Conservation (phyloP, 768 basidiomycete species). For the Exsudoporus frostii region DNA sequence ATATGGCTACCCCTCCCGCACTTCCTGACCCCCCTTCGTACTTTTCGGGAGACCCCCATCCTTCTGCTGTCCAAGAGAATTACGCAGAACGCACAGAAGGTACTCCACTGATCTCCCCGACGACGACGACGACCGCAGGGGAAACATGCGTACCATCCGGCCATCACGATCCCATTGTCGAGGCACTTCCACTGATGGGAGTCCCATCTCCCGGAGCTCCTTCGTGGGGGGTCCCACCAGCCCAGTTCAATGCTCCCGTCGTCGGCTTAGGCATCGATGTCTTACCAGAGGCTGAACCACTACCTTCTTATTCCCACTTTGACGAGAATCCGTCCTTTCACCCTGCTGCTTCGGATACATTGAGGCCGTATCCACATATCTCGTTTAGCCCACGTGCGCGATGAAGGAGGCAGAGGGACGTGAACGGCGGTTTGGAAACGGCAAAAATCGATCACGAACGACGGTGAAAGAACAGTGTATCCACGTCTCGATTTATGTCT, state of each 20-base stretch:
- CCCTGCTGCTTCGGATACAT: slow-evolving; percentile 6
- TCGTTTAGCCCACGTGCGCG: slow-evolving; percentile 3
- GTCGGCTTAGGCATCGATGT: slow-evolving; percentile 2
- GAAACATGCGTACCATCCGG: background rate
- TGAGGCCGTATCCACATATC: slow-evolving; percentile 25
- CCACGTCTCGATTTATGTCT: background rate
- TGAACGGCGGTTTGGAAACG: background rate
- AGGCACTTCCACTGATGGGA: slow-evolving; percentile 11
- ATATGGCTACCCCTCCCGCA: slow-evolving; percentile 4
- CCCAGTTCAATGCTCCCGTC: background rate
- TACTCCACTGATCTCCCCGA: background rate
- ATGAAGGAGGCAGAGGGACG: background rate
- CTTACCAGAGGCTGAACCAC: slow-evolving; percentile 4
- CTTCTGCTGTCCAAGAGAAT: background rate
- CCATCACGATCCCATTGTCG: background rate
- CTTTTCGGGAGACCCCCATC: background rate
- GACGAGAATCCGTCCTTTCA: slow-evolving; percentile 15
- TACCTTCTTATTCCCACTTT: slow-evolving; percentile 25
- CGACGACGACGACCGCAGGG: background rate
- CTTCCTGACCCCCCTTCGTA: slow-evolving; percentile 22
- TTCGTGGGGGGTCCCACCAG: background rate
- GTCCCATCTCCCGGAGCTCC: slow-evolving; percentile 5
- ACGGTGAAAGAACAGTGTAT: background rate
- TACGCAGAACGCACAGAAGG: background rate
- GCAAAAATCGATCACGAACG: background rate